Conservation (phyloP, 1,284 basidiomycete species). For the Sanghuangporus sanghuang region DNA sequence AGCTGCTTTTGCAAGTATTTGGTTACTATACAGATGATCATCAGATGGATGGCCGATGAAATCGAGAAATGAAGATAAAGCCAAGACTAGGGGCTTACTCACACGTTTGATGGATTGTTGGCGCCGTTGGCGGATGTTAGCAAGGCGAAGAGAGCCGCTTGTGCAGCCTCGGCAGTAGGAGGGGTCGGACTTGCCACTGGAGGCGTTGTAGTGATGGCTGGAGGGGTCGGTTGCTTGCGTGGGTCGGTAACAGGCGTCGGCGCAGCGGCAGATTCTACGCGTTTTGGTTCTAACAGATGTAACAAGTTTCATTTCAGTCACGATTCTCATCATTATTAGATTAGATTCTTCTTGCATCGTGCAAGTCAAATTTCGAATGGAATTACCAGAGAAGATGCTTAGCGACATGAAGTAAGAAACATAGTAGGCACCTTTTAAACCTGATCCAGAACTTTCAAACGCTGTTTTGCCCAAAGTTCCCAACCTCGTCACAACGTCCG, state of each 20-base stretch:
- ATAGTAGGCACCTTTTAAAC: constrained; percentile 78
- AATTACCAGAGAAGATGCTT: constrained; percentile 71
- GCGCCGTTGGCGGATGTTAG: constrained; percentile 51
- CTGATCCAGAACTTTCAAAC: constrained; percentile 26
- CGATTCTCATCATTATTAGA: constrained; percentile 41
- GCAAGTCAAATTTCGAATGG: constrained; percentile 43
- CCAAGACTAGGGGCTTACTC: constrained; percentile 18
- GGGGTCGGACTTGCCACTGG: constrained; percentile 12
- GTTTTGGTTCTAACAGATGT: constrained; percentile 58
- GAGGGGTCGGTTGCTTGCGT: constrained; percentile 27
- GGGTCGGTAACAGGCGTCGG: constrained; percentile 35
- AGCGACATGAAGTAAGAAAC: constrained; percentile 56
- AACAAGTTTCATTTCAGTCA: constrained; percentile 66
- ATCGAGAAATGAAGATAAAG: background rate
- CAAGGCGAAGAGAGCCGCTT: constrained; percentile 61
- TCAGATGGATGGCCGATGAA: background rate
- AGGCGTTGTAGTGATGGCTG: constrained; percentile 26
- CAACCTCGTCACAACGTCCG: constrained; percentile 61
- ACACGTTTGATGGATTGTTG: constrained; percentile 26
- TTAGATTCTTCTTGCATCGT: constrained; percentile 11
- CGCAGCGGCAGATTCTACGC: constrained; percentile 31
- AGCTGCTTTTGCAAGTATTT: constrained; percentile 54
- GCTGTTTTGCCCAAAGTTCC: constrained; percentile 52
- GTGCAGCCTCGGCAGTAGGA: constrained; percentile 37
- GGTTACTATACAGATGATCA: constrained; percentile 35